These are phyloP conservation scores for Phytophthora podocarpi DNA, from an alignment of 352 stramenopile species.

Conservation along the genomic window DNA sequence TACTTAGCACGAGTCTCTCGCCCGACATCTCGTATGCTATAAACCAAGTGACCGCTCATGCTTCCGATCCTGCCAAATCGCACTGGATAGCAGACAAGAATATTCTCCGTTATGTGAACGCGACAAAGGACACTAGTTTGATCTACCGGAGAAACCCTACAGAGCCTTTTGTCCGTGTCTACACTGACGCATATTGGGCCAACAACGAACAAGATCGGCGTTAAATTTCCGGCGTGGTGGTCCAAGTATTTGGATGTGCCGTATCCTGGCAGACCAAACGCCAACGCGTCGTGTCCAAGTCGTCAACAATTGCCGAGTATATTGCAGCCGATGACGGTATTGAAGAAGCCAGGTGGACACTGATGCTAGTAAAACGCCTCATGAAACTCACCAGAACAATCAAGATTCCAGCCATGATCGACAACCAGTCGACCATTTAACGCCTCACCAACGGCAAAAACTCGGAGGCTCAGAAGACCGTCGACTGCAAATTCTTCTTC, in stretches of 20 bases:
- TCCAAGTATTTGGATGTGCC: background rate
- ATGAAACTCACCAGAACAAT: background rate
- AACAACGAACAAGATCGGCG: conserved; percentile 9
- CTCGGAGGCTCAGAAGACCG: conserved; percentile 6
- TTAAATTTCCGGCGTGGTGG: background rate
- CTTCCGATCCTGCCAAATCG: background rate
- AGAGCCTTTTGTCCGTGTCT: background rate
- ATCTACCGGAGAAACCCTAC: background rate
- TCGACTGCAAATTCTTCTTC: conserved; percentile 12
- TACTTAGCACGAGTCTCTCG: conserved; percentile 7
- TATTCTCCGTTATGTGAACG: conserved; percentile 13
- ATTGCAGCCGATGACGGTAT: conserved; percentile 12
- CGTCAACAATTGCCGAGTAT: conserved; percentile 10
- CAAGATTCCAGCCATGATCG: conserved; percentile 5
- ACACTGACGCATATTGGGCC: conserved; percentile 3
- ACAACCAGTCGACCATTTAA: conserved; percentile 18
- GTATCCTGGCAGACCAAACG: conserved; percentile 10
- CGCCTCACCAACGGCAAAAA: conserved; percentile 9
- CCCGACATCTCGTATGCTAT: conserved; percentile 6
- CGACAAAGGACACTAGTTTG: background rate
- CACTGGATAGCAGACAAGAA: conserved; percentile 21
- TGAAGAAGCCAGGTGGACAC: conserved; percentile 9
- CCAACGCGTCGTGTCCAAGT: conserved; percentile 12
- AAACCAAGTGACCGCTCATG: conserved; percentile 6
- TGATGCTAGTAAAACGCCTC: background rate